These are phyloP conservation scores for Seminavis robusta DNA, from an alignment of 108 stramenopile species.

Conservation along the genomic window DNA sequence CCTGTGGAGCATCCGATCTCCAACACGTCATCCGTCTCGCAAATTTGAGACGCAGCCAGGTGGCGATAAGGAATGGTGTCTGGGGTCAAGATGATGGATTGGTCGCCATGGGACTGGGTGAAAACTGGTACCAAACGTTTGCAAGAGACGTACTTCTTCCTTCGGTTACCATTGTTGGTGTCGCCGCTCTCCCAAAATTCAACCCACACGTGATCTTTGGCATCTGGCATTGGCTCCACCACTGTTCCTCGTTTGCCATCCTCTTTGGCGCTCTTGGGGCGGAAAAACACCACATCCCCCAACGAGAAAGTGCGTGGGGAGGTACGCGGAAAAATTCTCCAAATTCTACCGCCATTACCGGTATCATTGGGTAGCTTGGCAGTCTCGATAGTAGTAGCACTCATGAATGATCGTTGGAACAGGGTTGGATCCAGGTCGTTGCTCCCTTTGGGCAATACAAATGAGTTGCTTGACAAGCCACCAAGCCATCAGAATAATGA, in stretches of 20 bases:
- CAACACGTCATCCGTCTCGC: conserved; percentile 50
- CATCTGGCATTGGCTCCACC: too few relatives aligned
- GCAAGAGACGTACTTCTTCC: not conserved
- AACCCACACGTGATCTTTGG: too few relatives aligned
- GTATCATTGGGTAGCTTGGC: too few relatives aligned
- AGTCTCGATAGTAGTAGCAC: too few relatives aligned
- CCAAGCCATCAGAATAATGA: too few relatives aligned
- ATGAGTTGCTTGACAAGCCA: too few relatives aligned
- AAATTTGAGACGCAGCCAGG: conserved; percentile 34
- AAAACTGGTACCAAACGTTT: not conserved
- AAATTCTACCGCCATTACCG: not conserved
- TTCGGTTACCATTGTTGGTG: not conserved
- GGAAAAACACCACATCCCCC: conserved; percentile 27
- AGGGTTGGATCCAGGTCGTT: too few relatives aligned
- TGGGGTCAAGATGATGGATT: conserved; percentile 45
- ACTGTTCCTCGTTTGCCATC: conserved; percentile 12
- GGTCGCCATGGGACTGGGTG: not conserved
- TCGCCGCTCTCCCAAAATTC: conserved; percentile 1
- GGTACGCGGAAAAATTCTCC: conserved; percentile 1
- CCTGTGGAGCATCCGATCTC: conserved; percentile 87
- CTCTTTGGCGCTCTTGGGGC: conserved; percentile 50
- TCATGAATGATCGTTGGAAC: too few relatives aligned
- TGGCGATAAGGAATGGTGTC: conserved; percentile 64
- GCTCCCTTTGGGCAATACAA: too few relatives aligned
- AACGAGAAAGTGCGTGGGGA: not conserved